Base-by-base conservation (phyloP, 257 asterid species). In the Solanum medicagineum region DNA sequence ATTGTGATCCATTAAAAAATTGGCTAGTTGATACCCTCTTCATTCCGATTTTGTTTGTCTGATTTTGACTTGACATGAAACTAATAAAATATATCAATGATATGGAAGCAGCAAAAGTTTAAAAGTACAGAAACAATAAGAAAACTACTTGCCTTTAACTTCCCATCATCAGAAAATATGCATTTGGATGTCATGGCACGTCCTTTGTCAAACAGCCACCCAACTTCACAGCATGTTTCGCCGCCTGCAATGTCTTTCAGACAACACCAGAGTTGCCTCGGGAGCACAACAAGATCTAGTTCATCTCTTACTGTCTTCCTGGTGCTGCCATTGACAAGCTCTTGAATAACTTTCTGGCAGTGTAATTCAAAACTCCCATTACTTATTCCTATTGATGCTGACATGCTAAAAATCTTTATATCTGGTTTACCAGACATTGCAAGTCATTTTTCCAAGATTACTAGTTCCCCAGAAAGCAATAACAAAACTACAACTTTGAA, bases 231-330 rank as follows among this genome's bases (percentile, higher is more conserved):
- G 71, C 73, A 88, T 85, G 92, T 90, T 88, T 81, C 92, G 1
- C 85, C 86, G 29, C 81, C 86, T 29, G 83, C 89, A 8, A 65
- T 63, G 51, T 22, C 86, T 84, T 85, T 88, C 69, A 90, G 62
- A 4, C 94, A 94, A 87, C 94, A 94, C 98, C 99, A 96, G 19
- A 96, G 90, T 65, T 93, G 92, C 90, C 90, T 96, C 7, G 99
- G 99, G 49, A 96, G 95, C 63, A 93, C 81, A 85, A 92, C 85
- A 62, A 93, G 92, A 85, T 83, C 84, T 26, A 56, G 51, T 10
- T 85, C 91, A 20, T 91, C 91, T 91, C 97, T 92, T 20, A 83
- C 82, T 12, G 90, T 71, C 90, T 90, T 66, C 84, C 84, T 51
- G 6, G 80, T 86, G 17, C 87, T 68, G 66, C 86, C 92, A 16